Evolutionary conservation across 371 early-diverging fungal species (phyloP).

Genomic region (Lichtheimia ramosa): DNA sequence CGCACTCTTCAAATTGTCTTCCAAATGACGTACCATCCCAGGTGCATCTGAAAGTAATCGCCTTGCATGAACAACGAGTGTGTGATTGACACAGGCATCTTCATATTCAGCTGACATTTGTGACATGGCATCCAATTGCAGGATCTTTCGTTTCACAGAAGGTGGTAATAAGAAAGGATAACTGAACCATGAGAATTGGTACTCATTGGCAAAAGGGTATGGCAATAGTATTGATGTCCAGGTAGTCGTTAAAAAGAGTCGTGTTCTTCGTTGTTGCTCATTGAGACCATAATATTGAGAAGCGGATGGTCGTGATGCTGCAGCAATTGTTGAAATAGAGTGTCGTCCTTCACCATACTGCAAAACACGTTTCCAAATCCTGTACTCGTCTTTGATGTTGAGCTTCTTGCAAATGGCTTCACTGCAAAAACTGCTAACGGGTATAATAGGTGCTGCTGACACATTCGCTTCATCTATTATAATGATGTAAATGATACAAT

Average conservation of each 20-base stretch:
- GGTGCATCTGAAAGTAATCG: conserved; percentile 64
- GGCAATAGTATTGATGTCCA: conserved; percentile 32
- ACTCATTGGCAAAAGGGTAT: conserved; percentile 46
- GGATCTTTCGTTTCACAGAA: conserved; percentile 71
- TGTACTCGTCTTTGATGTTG: conserved; percentile 82
- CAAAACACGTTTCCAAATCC: conserved; percentile 61
- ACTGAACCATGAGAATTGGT: conserved; percentile 71
- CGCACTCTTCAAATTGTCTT: conserved; percentile 43
- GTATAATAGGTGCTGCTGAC: conserved; percentile 30
- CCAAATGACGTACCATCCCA: conserved; percentile 36
- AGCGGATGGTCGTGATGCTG: conserved; percentile 15
- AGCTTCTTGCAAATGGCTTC: conserved; percentile 56
- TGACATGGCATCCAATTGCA: conserved; percentile 80
- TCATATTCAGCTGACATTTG: conserved; percentile 84
- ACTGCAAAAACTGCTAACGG: conserved; percentile 63
- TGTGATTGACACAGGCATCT: conserved; percentile 82
- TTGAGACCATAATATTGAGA: conserved; percentile 18
- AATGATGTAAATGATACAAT: conserved; percentile 4
- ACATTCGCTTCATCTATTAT: conserved; percentile 26
- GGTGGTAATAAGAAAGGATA: conserved; percentile 79
- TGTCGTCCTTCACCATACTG: conserved; percentile 45
- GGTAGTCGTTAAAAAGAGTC: conserved; percentile 35
- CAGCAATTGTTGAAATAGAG: conserved; percentile 24
- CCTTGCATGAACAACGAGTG: conserved; percentile 66
- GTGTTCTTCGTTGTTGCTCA: conserved; percentile 39